Evolutionary conservation across 164 flowering plant genomes (phyloP), one percentile per base, ranked within the genome.

Genomic region (Amborella trichopoda): DNA sequence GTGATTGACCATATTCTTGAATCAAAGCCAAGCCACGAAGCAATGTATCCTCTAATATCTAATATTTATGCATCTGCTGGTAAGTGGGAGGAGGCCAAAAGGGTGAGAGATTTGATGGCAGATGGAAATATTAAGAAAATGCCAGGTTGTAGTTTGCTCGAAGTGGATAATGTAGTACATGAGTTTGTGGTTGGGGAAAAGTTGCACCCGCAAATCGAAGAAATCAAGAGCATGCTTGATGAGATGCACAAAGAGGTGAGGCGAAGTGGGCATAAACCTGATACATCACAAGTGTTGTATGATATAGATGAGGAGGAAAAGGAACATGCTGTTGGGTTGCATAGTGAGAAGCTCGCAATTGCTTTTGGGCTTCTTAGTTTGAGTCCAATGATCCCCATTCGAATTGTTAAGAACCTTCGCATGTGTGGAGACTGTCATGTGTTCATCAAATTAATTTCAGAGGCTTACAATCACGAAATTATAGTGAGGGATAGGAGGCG

Each of bases 371-470:
- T 37, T n/a, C 13, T 37, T 20, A 13, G 18, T 37, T 13, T 20
- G 6, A 20, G 17, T 5, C 41, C 41, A 37, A 37, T 5, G 41
- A n/a, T n/a, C 4, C 18, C 18, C 4, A 37, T 37, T 37, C 41
- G 41, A 14, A 14, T 37, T 5, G n/a, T 37, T n/a, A 37, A 37
- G 41, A 37, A 37, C 18, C 41, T 37, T 37, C 41, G 38, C 26
- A 71, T 69, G 53, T 75, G 85, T 57, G 56, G 71, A 26, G 85
- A 78, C 45, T 78, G 85, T 46, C 81, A 73, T 46, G 44, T 74
- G 11, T 71, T 73, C 40, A 72, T 70, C 10, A 78, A 75, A 42
- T 18, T 65, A 40, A 65, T 65, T 12, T 71, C 85, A 3, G 48
- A 53, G 38, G 44, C 71, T 37, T 73, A 73, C 33, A 37, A 41